Percentiles rank a stretch among this genome's conserved stretches.
Evolutionary conservation across 1,284 basidiomycete species (phyloP).

Genomic region (Paramarasmius palmivorus): DNA sequence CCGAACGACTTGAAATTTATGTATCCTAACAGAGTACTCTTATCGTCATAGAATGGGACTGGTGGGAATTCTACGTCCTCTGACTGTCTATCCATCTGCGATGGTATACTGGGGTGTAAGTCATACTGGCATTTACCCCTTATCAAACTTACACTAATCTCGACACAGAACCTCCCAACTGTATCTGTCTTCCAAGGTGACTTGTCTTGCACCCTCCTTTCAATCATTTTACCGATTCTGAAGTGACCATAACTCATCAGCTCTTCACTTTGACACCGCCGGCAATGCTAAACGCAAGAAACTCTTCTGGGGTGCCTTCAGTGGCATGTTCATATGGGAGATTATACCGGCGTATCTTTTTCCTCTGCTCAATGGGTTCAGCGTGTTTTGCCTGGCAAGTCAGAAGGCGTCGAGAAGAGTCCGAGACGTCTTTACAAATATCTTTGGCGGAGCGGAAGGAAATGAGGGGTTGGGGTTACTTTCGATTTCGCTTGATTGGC

Average conservation of each 20-base stretch:
- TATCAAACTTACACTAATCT: background rate
- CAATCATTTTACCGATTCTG: too few species aligned
- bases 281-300: constrained; percentile 55
- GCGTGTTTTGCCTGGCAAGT: constrained; percentile 56
- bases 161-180: constrained; percentile 49
- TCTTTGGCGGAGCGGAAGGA: constrained; percentile 61
- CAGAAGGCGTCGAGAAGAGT: constrained; percentile 43
- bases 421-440: constrained; percentile 55
- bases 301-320: constrained; percentile 61
- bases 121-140: constrained; percentile 7
- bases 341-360: constrained; percentile 64
- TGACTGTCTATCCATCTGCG: constrained; percentile 69
- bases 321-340: constrained; percentile 57
- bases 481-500: constrained; percentile 58
- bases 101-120: constrained; percentile 68
- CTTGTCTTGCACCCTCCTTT: too few species aligned
- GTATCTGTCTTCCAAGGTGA: constrained; percentile 64
- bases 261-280: constrained; percentile 51
- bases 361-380: constrained; percentile 57
- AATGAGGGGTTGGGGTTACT: constrained; percentile 67
- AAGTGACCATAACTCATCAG: constrained; percentile 25
- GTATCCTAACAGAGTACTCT: background rate
- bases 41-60: constrained; percentile 48
- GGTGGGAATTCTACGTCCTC: constrained; percentile 54
- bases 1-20: background rate